Evolutionary conservation across 768 basidiomycete genomes (phyloP).

Genomic region (Tylopilus rubrobrunneus): DNA sequence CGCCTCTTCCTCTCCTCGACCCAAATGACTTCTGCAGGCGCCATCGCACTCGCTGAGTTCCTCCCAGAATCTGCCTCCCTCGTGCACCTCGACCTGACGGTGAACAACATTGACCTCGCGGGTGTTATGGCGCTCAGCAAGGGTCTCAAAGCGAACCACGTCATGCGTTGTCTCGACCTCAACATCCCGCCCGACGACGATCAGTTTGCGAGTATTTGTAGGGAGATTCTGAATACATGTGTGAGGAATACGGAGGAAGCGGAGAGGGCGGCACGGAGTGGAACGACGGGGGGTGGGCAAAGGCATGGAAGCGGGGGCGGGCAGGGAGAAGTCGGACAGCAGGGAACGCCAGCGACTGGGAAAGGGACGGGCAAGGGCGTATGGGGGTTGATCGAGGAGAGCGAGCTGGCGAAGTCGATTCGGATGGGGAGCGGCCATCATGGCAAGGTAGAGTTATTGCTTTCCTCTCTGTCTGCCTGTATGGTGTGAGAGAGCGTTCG

Average conservation of each 20-base stretch:
- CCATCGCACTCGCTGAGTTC: conserved; percentile 95
- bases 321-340: conserved; percentile 16
- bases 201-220: conserved; percentile 77
- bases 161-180: conserved; percentile 89
- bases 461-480: not conserved
- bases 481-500: not conserved
- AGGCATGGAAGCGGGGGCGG: not conserved
- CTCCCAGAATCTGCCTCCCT: conserved; percentile 85
- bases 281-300: not conserved
- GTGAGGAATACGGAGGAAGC: conserved; percentile 93
- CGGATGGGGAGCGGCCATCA: conserved; percentile 38
- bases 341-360: conserved; percentile 35
- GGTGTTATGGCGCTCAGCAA: conserved; percentile 90
- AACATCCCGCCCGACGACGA: conserved; percentile 87
- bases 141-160: conserved; percentile 78
- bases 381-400: conserved; percentile 85
- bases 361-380: conserved; percentile 65
- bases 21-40: conserved; percentile 72
- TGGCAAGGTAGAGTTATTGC: conserved; percentile 41
- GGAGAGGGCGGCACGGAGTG: conserved; percentile 34
- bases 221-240: conserved; percentile 87
- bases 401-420: conserved; percentile 72
- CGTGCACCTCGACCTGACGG: conserved; percentile 87
- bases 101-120: conserved; percentile 79
- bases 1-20: conserved; percentile 90